Conservation (phyloP, 768 basidiomycete genomes). For the Panaeolus cyanescens region DNA sequence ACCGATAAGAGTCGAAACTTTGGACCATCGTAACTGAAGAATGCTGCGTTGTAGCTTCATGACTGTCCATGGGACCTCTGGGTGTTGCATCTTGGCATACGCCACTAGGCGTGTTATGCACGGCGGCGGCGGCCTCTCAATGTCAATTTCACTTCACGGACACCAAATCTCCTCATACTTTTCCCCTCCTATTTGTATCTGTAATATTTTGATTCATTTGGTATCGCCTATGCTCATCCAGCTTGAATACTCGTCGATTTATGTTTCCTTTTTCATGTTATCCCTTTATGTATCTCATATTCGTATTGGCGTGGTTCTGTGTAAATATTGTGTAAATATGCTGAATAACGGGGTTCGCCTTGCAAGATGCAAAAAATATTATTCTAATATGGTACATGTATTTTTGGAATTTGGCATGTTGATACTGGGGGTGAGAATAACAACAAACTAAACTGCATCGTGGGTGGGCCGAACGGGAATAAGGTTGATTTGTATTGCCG, state of each 20-base stretch:
- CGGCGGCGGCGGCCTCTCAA: too few relatives aligned
- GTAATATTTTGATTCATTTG: background rate
- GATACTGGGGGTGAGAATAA: background rate
- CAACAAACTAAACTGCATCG: background rate
- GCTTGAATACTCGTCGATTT: too few relatives aligned
- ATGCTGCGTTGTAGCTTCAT: background rate
- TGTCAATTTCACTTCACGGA: too few relatives aligned
- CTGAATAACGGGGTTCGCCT: constrained; percentile 10
- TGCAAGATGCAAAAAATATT: background rate
- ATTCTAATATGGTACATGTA: background rate
- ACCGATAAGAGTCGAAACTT: constrained; percentile 27
- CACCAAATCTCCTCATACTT: too few relatives aligned
- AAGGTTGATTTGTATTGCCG: background rate
- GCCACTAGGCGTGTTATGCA: background rate
- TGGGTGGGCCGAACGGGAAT: background rate
- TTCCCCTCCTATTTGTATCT: background rate
- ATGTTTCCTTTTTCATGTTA: background rate
- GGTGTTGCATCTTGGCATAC: background rate
- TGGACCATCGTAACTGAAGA: constrained; percentile 10
- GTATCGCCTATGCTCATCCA: background rate
- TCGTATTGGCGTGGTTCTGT: background rate
- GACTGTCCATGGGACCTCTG: background rate
- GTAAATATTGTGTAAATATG: background rate
- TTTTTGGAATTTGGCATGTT: background rate
- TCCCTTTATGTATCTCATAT: background rate